phyloP scores from a whole-genome alignment of 2,329 filamentous ascomycete genomes.

The Botrytis paeoniae region DNA sequence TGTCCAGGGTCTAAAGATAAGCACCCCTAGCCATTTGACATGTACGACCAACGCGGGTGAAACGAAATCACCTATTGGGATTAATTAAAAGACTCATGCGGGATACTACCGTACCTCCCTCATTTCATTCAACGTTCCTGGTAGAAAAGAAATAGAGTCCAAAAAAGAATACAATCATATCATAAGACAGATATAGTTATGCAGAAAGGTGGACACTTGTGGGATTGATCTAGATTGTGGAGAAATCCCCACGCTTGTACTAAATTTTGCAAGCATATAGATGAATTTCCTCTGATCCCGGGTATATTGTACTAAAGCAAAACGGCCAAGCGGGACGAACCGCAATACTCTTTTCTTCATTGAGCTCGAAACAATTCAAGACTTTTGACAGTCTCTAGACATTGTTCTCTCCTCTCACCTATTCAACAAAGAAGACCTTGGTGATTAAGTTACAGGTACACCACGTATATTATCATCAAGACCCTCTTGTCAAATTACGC shows the following conservation, averaged over 20 bases:
- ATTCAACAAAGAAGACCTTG: neutral
- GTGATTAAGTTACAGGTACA: neutral
- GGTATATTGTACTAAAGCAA: neutral
- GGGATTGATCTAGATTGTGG: conserved; percentile 2
- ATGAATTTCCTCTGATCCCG: neutral
- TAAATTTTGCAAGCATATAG: conserved; percentile 3
- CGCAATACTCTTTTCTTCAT: neutral
- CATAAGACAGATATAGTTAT: neutral
- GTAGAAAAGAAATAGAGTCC: neutral
- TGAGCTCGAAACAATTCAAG: neutral
- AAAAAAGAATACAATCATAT: neutral
- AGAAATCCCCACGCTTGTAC: neutral
- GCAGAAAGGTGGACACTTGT: neutral
- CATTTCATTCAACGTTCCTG: neutral
- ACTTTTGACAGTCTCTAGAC: neutral
- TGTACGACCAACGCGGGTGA: conserved; percentile 15
- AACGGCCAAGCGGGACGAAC: conserved; percentile 13
- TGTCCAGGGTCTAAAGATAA: conserved; percentile 16
- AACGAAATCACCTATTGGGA: conserved; percentile 6
- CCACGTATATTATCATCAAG: neutral
- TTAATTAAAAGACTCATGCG: neutral
- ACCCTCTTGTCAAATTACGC: neutral
- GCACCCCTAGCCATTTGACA: conserved; percentile 1
- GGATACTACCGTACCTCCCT: neutral
- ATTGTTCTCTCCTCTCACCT: neutral